Percentiles rank a stretch among this genome's conserved stretches.
Evolutionary conservation across 257 asterid species (phyloP).

Genomic region (Gentiana macrophylla): DNA sequence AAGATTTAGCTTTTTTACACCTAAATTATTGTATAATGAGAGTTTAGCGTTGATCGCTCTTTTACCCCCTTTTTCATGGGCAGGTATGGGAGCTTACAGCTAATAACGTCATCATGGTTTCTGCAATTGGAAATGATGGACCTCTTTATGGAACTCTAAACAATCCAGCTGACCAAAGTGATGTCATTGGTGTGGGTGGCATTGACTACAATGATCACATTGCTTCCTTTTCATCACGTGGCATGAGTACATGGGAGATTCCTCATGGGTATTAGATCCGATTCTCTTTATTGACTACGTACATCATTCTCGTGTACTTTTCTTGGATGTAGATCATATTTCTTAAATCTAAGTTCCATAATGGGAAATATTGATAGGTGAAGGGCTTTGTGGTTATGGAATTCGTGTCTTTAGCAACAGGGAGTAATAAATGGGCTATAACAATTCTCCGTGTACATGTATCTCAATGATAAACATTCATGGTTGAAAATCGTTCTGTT

Average conservation of each 20-base stretch:
- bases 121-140: slow-evolving; percentile 98
- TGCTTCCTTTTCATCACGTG: slow-evolving; percentile 99
- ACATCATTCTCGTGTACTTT: not conserved
- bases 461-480: too few relatives aligned
- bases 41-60: not conserved
- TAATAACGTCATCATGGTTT: slow-evolving; percentile 91
- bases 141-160: slow-evolving; percentile 98
- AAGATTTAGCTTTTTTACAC: too few relatives aligned
- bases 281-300: not conserved
- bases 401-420: too few relatives aligned
- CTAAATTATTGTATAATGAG: not conserved
- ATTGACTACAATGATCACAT: slow-evolving; percentile 96
- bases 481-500: too few relatives aligned
- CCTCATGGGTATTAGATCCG: slow-evolving; percentile 75
- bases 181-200: slow-evolving; percentile 99
- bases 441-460: too few relatives aligned
- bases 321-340: not conserved
- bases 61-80: slow-evolving; percentile 1
- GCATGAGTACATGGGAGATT: slow-evolving; percentile 99
- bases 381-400: too few relatives aligned
- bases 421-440: too few relatives aligned
- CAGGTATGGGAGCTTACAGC: slow-evolving; percentile 99
- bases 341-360: too few relatives aligned
- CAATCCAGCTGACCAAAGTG: slow-evolving; percentile 99
- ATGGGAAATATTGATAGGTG: too few relatives aligned